Evolutionary conservation across 1,284 basidiomycete genomes (phyloP).

Genomic region (Mixia osmundae): DNA sequence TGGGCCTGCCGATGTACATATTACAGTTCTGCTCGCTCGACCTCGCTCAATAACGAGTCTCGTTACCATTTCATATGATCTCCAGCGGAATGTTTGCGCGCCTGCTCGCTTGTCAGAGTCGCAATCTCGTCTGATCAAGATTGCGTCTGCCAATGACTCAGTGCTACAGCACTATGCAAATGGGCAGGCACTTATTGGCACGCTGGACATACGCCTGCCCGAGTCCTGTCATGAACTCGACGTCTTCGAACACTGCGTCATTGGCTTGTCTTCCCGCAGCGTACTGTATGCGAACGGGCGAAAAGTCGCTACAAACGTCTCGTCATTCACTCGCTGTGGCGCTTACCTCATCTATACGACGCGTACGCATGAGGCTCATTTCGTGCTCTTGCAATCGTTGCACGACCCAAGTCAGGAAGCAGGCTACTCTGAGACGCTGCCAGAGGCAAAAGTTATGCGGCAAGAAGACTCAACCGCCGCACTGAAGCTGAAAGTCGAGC

Average conservation of each 20-base stretch:
- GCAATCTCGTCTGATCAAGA: too few relatives aligned
- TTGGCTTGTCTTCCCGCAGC: conserved; percentile 4
- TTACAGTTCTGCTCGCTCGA: too few relatives aligned
- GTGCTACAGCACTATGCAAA: too few relatives aligned
- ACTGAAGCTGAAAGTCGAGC: conserved; percentile 34
- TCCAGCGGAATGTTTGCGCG: too few relatives aligned
- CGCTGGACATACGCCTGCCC: neutral
- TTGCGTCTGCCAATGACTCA: too few relatives aligned
- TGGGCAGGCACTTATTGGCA: neutral
- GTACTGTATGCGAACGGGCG: conserved; percentile 7
- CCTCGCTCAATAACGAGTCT: too few relatives aligned
- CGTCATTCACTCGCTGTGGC: conserved; percentile 56
- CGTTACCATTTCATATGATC: too few relatives aligned
- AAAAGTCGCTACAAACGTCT: conserved; percentile 35
- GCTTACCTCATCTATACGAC: conserved; percentile 73
- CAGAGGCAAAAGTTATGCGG: neutral
- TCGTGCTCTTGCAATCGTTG: conserved; percentile 20
- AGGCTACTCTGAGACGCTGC: neutral
- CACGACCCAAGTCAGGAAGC: neutral
- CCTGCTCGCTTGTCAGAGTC: too few relatives aligned
- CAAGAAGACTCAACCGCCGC: neutral
- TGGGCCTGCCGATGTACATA: too few relatives aligned
- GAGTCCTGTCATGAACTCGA: neutral
- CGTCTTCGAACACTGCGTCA: neutral
- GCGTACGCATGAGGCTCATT: conserved; percentile 54